Base-by-base conservation (phyloP, 176 grass and related monocot genomes). In the Urochloa ruziziensis region DNA sequence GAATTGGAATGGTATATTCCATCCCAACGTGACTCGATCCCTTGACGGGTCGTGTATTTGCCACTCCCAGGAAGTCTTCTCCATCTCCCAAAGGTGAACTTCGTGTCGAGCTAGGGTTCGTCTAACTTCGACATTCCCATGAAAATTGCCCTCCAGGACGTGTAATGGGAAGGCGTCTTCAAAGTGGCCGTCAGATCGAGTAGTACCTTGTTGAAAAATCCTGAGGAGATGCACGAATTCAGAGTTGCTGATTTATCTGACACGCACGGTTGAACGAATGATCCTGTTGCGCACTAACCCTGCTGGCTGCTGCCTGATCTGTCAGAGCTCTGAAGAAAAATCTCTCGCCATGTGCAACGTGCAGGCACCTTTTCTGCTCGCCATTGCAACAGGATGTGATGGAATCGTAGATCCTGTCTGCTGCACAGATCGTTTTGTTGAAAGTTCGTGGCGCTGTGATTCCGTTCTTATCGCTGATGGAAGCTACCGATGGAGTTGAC, bases 331-430 rank as follows among this genome's bases (percentile, higher is more conserved):
- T 1, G 75, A 24, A 56, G 62, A 67, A 84, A 84, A 51, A 64
- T 67, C 34, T 23, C 23, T n/a, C 10, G 18, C 18, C 25, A 67
- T 54, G 34, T 37, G 48, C 71, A 10, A 53, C 44, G 44, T 66
- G 33, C 46, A 7, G 71, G 33, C n/a, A 10, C 60, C 58, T 53
- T 75, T 65, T 16, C 10, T 14, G 57, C 36, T 35, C 23, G n/a
- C 65, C 49, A 30, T 4, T 10, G 84, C 84, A 62, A 34, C 56
- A 79, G 54, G 75, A 79, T 29, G 33, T n/a, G 75, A 70, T 39
- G 58, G 56, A 48, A 62, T 86, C 67, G 47, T 52, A 72, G 32
- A 72, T 63, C 53, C 5, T 79, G 74, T 63, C 67, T 79, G 67
- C 43, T 18, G 43, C 60, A 54, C 34, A 16, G 33, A 84, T 37